Percentiles rank a stretch among this genome's conserved stretches.
phyloP scores from a whole-genome alignment of 768 basidiomycete genomes.

The Leccinum fibrillosum region DNA sequence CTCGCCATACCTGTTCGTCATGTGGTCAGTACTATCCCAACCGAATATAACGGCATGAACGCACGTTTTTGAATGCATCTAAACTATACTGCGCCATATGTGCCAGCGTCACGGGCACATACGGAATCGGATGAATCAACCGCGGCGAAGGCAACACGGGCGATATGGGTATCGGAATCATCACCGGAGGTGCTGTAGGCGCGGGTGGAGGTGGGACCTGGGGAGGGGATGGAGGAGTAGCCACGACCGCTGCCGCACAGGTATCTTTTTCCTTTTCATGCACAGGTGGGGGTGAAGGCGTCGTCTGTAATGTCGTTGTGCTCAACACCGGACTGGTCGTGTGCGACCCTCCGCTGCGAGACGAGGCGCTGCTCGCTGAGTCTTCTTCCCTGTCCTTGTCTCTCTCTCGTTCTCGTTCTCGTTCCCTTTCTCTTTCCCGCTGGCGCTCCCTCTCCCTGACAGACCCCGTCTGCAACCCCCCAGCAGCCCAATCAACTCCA shows the following conservation, averaged over 20 bases:
- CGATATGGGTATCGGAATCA: slow-evolving; percentile 42
- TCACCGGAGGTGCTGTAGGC: not conserved
- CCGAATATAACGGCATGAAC: slow-evolving; percentile 23
- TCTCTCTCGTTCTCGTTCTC: slow-evolving; percentile 14
- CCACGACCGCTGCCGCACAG: slow-evolving; percentile 1
- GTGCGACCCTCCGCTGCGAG: slow-evolving; percentile 52
- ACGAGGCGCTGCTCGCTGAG: slow-evolving; percentile 43
- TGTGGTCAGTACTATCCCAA: not conserved
- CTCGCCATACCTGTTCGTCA: slow-evolving; percentile 59
- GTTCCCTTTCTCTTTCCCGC: slow-evolving; percentile 10
- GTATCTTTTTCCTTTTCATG: slow-evolving; percentile 37
- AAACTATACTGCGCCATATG: slow-evolving; percentile 56
- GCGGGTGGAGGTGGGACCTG: not conserved
- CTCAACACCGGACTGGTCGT: slow-evolving; percentile 72
- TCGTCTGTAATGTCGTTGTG: slow-evolving; percentile 73
- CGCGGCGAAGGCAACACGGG: slow-evolving; percentile 61
- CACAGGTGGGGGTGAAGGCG: slow-evolving; percentile 67
- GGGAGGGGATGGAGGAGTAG: not conserved
- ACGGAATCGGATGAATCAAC: slow-evolving; percentile 64
- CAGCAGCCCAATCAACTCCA: slow-evolving; percentile 59
- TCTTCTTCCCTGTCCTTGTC: slow-evolving; percentile 40
- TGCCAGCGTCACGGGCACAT: slow-evolving; percentile 54
- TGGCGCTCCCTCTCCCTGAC: slow-evolving; percentile 21
- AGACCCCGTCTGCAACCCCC: slow-evolving; percentile 22
- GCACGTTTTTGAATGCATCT: slow-evolving; percentile 55